phyloP scores from a whole-genome alignment of 805 yeast genomes.

The Blastobotrys terrestris region DNA sequence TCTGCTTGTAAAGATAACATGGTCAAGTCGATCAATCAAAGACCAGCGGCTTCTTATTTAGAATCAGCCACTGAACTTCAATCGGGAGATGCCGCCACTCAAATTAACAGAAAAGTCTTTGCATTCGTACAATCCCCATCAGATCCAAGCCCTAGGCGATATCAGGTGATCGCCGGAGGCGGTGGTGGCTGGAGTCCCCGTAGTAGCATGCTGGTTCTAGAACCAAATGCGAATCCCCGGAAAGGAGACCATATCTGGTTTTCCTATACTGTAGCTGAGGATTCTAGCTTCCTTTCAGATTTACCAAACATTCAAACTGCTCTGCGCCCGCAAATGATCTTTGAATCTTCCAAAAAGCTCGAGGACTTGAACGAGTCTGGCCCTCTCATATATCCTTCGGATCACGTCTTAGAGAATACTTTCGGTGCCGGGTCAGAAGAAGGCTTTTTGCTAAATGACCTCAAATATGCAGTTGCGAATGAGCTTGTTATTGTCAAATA shows the following conservation, averaged over 20 bases:
- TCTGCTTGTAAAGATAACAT: constrained; percentile 53
- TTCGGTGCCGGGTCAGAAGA: constrained; percentile 30
- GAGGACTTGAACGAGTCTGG: constrained; percentile 20
- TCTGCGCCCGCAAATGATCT: background rate
- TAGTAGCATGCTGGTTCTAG: constrained; percentile 58
- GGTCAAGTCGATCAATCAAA: constrained; percentile 47
- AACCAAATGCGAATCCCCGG: constrained; percentile 45
- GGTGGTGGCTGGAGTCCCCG: constrained; percentile 75
- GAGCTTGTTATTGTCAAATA: constrained; percentile 17
- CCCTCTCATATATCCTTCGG: constrained; percentile 13
- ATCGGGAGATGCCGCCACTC: background rate
- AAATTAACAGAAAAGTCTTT: constrained; percentile 13
- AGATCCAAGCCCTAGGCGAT: constrained; percentile 28
- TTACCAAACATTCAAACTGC: background rate
- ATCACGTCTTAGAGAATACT: constrained; percentile 19
- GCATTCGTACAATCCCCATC: constrained; percentile 10
- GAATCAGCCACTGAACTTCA: constrained; percentile 30
- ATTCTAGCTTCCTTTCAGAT: background rate
- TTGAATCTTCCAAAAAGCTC: constrained; percentile 26
- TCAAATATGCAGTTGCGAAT: constrained; percentile 26
- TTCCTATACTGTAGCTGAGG: constrained; percentile 18
- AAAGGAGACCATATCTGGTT: constrained; percentile 46
- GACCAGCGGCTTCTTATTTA: constrained; percentile 52
- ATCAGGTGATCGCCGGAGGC: constrained; percentile 64
- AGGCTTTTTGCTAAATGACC: constrained; percentile 27